These are phyloP conservation scores for Globisporangium nodosum DNA, from an alignment of 352 stramenopile genomes.

Conservation along the genomic window DNA sequence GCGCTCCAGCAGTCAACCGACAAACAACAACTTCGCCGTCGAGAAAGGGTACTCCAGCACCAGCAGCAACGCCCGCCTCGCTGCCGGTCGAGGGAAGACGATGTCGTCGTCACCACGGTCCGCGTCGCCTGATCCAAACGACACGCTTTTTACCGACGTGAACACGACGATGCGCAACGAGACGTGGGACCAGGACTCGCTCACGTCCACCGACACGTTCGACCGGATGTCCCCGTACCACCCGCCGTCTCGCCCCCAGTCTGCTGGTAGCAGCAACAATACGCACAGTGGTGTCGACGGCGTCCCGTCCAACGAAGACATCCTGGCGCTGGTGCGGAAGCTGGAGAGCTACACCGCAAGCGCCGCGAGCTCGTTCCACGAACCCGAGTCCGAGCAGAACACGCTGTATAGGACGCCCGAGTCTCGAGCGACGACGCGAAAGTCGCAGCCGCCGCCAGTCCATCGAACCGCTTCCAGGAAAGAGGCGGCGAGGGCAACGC, in stretches of 20 bases:
- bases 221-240: slow-evolving; percentile 14
- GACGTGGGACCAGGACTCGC: slow-evolving; percentile 31
- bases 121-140: slow-evolving; percentile 13
- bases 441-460: slow-evolving; percentile 3
- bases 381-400: slow-evolving; percentile 10
- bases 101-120: slow-evolving; percentile 15
- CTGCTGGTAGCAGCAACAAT: background rate
- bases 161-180: slow-evolving; percentile 27
- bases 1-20: slow-evolving; percentile 13
- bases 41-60: background rate
- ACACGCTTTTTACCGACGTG: slow-evolving; percentile 27
- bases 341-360: slow-evolving; percentile 7
- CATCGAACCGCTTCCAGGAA: background rate
- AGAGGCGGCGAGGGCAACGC: background rate
- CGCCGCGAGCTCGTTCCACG: background rate
- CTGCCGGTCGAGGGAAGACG: slow-evolving; percentile 16
- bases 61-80: slow-evolving; percentile 7
- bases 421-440: slow-evolving; percentile 1
- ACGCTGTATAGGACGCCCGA: slow-evolving; percentile 8
- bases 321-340: slow-evolving; percentile 18
- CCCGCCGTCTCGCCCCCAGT: slow-evolving; percentile 3
- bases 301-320: slow-evolving; percentile 10
- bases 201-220: slow-evolving; percentile 27
- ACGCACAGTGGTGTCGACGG: background rate
- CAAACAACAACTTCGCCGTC: background rate